phyloP scores from a whole-genome alignment of 1,284 basidiomycete species.

The Bondarzewia mesenterica region DNA sequence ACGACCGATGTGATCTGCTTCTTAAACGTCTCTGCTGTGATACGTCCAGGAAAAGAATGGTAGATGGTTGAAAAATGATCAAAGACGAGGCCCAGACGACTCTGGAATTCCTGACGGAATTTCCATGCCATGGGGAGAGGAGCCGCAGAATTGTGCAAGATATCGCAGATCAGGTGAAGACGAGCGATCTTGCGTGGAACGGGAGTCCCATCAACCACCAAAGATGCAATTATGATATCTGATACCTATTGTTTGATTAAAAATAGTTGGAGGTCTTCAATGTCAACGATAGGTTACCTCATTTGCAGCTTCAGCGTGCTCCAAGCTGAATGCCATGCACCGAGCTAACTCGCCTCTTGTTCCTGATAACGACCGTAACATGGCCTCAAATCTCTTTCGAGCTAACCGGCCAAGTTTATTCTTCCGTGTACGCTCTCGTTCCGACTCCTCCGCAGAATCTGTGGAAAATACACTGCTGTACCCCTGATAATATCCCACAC shows the following conservation, averaged over 20 bases:
- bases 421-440: constrained; percentile 72
- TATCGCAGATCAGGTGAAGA: constrained; percentile 93
- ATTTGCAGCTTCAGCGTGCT: constrained; percentile 89
- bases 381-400: constrained; percentile 77
- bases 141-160: constrained; percentile 92
- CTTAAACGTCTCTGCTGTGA: constrained; percentile 91
- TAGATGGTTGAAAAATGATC: constrained; percentile 92
- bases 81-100: constrained; percentile 80
- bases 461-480: constrained; percentile 90
- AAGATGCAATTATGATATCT: constrained; percentile 79
- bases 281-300: constrained; percentile 56
- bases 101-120: constrained; percentile 87
- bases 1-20: constrained; percentile 80
- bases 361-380: constrained; percentile 82
- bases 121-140: constrained; percentile 88
- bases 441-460: constrained; percentile 91
- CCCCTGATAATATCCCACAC: constrained; percentile 45
- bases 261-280: neutral
- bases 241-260: constrained; percentile 48
- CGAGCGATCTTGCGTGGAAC: constrained; percentile 95
- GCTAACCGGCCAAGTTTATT: constrained; percentile 71
- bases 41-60: constrained; percentile 84
- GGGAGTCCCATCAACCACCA: constrained; percentile 81
- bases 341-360: constrained; percentile 87
- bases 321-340: constrained; percentile 92